phyloP scores from a whole-genome alignment of 139 green algal genomes.

The Trebouxia sp. region DNA sequence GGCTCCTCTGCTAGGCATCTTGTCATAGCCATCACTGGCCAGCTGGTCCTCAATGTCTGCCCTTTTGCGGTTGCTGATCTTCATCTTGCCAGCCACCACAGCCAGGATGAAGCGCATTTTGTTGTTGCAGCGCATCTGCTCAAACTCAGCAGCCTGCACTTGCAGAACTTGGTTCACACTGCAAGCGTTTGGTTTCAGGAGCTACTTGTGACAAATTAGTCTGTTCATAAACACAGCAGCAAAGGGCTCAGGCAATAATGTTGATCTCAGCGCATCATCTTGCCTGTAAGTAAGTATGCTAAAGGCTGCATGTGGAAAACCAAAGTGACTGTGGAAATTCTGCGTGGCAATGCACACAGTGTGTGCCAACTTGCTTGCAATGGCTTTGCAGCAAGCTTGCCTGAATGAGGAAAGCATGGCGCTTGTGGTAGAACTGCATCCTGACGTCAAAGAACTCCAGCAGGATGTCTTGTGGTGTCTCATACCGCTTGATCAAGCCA shows the following conservation, averaged over 20 bases:
- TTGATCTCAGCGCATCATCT: too few species aligned
- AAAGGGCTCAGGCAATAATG: too few species aligned
- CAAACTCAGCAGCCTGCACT: slow-evolving; percentile 63
- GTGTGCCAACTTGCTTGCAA: background rate
- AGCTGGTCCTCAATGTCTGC: slow-evolving; percentile 87
- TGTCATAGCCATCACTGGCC: slow-evolving; percentile 74
- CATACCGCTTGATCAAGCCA: slow-evolving; percentile 91
- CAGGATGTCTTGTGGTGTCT: slow-evolving; percentile 85
- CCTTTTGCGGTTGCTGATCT: slow-evolving; percentile 85
- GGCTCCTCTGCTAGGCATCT: slow-evolving; percentile 16
- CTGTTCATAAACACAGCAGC: too few species aligned
- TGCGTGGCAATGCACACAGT: background rate
- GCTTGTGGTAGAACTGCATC: slow-evolving; percentile 86
- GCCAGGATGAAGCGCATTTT: slow-evolving; percentile 93
- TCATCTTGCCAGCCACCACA: slow-evolving; percentile 83
- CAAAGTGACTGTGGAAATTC: too few species aligned
- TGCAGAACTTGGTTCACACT: too few species aligned
- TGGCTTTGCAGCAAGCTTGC: background rate
- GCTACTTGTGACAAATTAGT: too few species aligned
- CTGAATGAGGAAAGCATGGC: slow-evolving; percentile 52
- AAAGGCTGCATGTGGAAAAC: too few species aligned
- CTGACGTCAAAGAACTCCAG: slow-evolving; percentile 89
- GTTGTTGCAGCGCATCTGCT: slow-evolving; percentile 84
- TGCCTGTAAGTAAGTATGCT: too few species aligned
- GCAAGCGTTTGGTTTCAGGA: too few species aligned